These are phyloP conservation scores for Talaromyces proteolyticus DNA, from an alignment of 495 filamentous ascomycete genomes.

Conservation along the genomic window DNA sequence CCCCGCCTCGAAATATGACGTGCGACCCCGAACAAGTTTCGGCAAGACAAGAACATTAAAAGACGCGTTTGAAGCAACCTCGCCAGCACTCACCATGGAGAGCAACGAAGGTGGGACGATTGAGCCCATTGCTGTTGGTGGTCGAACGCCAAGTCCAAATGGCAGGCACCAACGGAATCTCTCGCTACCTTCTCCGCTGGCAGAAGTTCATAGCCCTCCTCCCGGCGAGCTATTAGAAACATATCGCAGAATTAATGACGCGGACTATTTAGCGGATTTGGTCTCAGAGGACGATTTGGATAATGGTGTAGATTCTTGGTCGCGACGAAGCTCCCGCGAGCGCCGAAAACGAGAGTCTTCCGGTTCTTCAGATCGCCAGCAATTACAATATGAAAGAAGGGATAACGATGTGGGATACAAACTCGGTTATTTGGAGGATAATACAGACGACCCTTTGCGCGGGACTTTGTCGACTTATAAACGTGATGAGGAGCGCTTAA, in stretches of 20 bases:
- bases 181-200: slow-evolving; percentile 8
- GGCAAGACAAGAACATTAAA: slow-evolving; percentile 31
- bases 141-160: slow-evolving; percentile 1
- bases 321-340: neutral
- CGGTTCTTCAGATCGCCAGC: neutral
- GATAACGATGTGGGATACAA: slow-evolving; percentile 15
- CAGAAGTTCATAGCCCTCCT: slow-evolving; percentile 27
- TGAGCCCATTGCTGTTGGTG: neutral
- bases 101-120: neutral
- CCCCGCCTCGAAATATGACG: slow-evolving; percentile 20
- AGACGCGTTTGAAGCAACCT: slow-evolving; percentile 26
- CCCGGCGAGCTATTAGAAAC: slow-evolving; percentile 35
- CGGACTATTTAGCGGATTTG: slow-evolving; percentile 30
- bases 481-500: slow-evolving; percentile 39
- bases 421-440: slow-evolving; percentile 22
- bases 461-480: slow-evolving; percentile 29
- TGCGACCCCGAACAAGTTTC: slow-evolving; percentile 23
- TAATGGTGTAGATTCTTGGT: neutral
- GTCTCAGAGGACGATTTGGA: slow-evolving; percentile 21
- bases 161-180: slow-evolving; percentile 2
- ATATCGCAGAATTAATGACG: slow-evolving; percentile 41
- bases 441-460: slow-evolving; percentile 22
- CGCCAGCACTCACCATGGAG: slow-evolving; percentile 11
- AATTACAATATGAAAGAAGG: slow-evolving; percentile 2
- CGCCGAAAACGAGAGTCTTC: slow-evolving; percentile 2